Conservation (phyloP, 1,284 basidiomycete species). For the Pascua sp. region DNA sequence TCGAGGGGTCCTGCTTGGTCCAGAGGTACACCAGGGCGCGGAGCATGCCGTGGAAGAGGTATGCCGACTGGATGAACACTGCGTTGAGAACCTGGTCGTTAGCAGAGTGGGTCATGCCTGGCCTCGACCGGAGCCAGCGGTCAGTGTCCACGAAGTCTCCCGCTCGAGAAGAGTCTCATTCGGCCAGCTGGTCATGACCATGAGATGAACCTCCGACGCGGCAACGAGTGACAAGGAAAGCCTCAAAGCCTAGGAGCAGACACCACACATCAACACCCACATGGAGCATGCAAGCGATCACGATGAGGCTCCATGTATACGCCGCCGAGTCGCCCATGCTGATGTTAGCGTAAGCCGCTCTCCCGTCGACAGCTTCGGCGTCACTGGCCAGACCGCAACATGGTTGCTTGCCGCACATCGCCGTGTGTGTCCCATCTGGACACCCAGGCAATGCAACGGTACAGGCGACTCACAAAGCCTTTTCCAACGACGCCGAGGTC, state of each 20-base stretch:
- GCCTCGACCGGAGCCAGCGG: background rate
- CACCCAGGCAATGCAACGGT: background rate
- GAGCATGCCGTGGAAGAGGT: constrained; percentile 45
- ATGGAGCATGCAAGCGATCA: constrained; percentile 31
- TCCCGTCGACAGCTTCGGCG: too few species aligned
- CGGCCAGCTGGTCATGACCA: too few species aligned
- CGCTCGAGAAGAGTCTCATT: too few species aligned
- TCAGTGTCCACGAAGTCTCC: constrained; percentile 3
- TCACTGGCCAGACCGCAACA: too few species aligned
- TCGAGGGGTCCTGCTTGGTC: constrained; percentile 41
- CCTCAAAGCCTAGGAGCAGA: too few species aligned
- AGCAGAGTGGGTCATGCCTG: background rate
- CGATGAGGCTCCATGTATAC: constrained; percentile 44
- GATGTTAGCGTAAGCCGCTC: background rate
- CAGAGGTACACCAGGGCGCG: constrained; percentile 47
- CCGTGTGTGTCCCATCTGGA: too few species aligned
- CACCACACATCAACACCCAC: too few species aligned
- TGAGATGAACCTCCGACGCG: too few species aligned
- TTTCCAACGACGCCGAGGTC: constrained; percentile 43
- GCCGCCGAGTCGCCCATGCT: constrained; percentile 38
- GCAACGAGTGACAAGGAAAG: too few species aligned
- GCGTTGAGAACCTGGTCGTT: constrained; percentile 30
- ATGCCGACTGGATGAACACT: constrained; percentile 25
- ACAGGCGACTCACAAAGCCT: constrained; percentile 29
- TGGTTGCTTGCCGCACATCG: too few species aligned